Base-by-base conservation (phyloP, 768 basidiomycete species). In the Hypsizygus marmoreus region DNA sequence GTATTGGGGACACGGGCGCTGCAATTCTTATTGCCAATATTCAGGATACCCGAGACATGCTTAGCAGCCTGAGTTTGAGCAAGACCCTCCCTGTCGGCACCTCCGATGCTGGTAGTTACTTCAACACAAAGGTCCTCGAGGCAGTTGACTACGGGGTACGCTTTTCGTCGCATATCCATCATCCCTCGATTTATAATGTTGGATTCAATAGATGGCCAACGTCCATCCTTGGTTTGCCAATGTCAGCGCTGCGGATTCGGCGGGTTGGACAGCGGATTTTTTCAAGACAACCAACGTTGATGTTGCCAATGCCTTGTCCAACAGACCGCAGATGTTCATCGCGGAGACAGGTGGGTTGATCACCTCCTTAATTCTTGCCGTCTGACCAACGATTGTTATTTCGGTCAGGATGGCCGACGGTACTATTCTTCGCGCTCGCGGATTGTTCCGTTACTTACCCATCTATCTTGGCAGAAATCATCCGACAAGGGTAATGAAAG, bases 141-240 rank as follows among this genome's bases (percentile, higher is more conserved):
- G 72, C 69, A 10, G 75, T 84, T 31, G 84, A 90, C 58, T 91
- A 84, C 55, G 88, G 87, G 40, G 84, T 86, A 62, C 24, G 77
- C 23, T 36, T 50, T 39, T 37, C 23, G 28, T 43, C 11, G 17
- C 28, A 20, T 33, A 25, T 13, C 7, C 16, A 8, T 14, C 6
- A 22, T 6, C n/a, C 16, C 16, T 29, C 11, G 10, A 9, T 30
- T 40, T 51, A 14, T 16, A 22, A 29, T 19, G n/a, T 25, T 43
- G 6, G 11, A 1, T 3, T 32, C 26, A 12, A n/a, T 48, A 87
- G 84, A 80, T 94, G 86, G 79, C 91, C 5, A 95, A 97, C 51
- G 91, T 93, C 6, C 93, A 95, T 59, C 84, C 93, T 3, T 94
- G 91, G 91, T 97, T 97, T 62, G 95, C 87, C n/a, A 82, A 86